A percentile compares a stretch with the other conserved stretches of the same genome.
Conservation (phyloP, 805 yeast genomes). For the Blastobotrys chiropterorum region DNA sequence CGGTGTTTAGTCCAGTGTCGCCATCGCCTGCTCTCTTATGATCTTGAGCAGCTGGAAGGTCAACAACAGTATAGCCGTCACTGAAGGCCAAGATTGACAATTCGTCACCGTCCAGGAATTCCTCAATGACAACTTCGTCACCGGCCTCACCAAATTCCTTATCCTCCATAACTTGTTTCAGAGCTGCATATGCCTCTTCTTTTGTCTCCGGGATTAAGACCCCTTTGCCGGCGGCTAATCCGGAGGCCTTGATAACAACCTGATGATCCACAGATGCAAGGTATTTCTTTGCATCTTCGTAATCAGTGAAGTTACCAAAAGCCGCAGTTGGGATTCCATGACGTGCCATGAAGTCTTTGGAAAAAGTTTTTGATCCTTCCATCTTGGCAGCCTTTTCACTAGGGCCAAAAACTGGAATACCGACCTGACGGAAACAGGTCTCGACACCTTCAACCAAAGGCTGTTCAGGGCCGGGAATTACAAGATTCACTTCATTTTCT, state of each 20-base stretch:
- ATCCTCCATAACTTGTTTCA: slow-evolving; percentile 83
- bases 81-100: slow-evolving; percentile 84
- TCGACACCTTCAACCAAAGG: slow-evolving; percentile 94
- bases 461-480: slow-evolving; percentile 98
- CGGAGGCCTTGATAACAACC: slow-evolving; percentile 93
- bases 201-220: slow-evolving; percentile 83
- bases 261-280: slow-evolving; percentile 59
- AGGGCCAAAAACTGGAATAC: slow-evolving; percentile 98
- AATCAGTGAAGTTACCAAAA: slow-evolving; percentile 75
- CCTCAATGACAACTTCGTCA: slow-evolving; percentile 91
- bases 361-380: slow-evolving; percentile 96
- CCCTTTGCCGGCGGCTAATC: slow-evolving; percentile 98
- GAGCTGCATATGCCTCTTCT: slow-evolving; percentile 78
- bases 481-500: slow-evolving; percentile 59
- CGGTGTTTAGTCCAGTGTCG: slow-evolving; percentile 92
- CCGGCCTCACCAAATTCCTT: slow-evolving; percentile 91
- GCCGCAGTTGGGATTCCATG: slow-evolving; percentile 93
- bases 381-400: slow-evolving; percentile 78
- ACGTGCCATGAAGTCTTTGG: slow-evolving; percentile 88
- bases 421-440: slow-evolving; percentile 63
- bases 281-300: slow-evolving; percentile 67
- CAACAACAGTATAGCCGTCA: slow-evolving; percentile 88
- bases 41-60: slow-evolving; percentile 96
- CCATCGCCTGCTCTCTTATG: slow-evolving; percentile 94
- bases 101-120: slow-evolving; percentile 94